Evolutionary conservation across 805 yeast genomes (phyloP), one percentile per base, ranked within the genome.

Genomic region (Barnettozyma sucrosica): DNA sequence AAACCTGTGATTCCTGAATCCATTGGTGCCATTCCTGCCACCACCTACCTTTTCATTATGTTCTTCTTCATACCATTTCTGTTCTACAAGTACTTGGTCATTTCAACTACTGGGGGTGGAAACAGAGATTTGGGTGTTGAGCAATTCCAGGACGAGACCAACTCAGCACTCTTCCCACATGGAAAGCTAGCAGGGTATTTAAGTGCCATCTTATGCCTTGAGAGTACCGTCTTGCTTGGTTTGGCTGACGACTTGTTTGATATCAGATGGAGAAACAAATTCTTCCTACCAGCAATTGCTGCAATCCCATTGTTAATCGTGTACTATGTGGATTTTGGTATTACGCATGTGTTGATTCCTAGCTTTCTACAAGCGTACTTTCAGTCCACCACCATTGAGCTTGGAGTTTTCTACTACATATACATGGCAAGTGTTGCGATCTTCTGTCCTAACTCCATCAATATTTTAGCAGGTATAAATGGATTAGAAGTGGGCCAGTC

Each of bases 401-500:
- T 93, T 48, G 96, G 97, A 3, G 63, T 72, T 16, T 66, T 87
- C 24, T 93, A 93, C 70, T 93, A 93, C 64, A 68, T 69, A 13
- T 93, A 93, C 69, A 93, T 93, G 99, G 88, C 85, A 0, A 75
- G 95, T 0, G 80, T 93, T 49, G 84, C 96, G 2, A 92, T 93
- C 36, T 93, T 93, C 62, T 85, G 97, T 58, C 97, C 99, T 21
- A 92, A 93, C 63, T 88, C 97, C 10, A 89, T 93, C 65, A 93
- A 93, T 63, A 93, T 93, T 45, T 70, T 90, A 26, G 99, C 99
- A 0, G 99, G 99, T 6, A 79, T 93, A 41, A 93, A 93, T 64
- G 99, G 99, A 0, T 71, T 93, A 38, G 99, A 93, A 67, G 97
- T 90, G 11, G 98, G 97, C 24, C 99, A 93, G 66, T 81, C 95